Base-by-base conservation (phyloP, 2,329 filamentous ascomycete genomes). In the Mollisia scopiformis region DNA sequence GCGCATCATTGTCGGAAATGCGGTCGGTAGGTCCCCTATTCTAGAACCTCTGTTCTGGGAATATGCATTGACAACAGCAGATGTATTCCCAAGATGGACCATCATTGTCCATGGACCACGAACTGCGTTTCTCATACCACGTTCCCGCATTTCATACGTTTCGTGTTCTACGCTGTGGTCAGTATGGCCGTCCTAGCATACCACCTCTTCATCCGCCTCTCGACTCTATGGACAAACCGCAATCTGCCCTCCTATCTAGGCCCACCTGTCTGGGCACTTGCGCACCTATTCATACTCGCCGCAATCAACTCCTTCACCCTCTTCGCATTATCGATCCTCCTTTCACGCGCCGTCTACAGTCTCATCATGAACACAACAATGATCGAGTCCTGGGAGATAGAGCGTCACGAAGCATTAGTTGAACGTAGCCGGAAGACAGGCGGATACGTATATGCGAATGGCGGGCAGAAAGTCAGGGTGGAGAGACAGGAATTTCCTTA, bases 81-180 rank as follows among this genome's bases (percentile, higher is more conserved):
- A 68, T 93, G 90, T 75, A 84, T 93, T 52, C 88, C 89, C 37
- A 89, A 87, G 76, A 93, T 93, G 90, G 90, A 93, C 77, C 90
- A 93, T 76, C 91, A 96, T 77, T 95, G 91, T 72, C 90, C 91
- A 2, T 95, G 91, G 91, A 94, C 90, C 3, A 80, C 78, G 62
- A 94, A 93, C 76, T 96, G 92, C 78, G 90, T 95, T 56, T 93
- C 90, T 13, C 84, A 93, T 74, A 88, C 87, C 62, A 93, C 90
- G 1, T 91, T 93, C 69, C 91, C 92, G 7, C 88, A 94, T 77
- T 95, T 95, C 75, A 66, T 93, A 50, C 90, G 91, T 68, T 94
- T 95, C 77, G 80, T 95, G 46, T 73, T 86, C 64, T 93, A 87
- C 73, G 82, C 89, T 27, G 62, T 83, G 14, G 80, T 88, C 1